Percentiles rank a stretch among this genome's conserved stretches.
Conservation (phyloP, 306 rosid genomes). For the Begonia fuchsioides region DNA sequence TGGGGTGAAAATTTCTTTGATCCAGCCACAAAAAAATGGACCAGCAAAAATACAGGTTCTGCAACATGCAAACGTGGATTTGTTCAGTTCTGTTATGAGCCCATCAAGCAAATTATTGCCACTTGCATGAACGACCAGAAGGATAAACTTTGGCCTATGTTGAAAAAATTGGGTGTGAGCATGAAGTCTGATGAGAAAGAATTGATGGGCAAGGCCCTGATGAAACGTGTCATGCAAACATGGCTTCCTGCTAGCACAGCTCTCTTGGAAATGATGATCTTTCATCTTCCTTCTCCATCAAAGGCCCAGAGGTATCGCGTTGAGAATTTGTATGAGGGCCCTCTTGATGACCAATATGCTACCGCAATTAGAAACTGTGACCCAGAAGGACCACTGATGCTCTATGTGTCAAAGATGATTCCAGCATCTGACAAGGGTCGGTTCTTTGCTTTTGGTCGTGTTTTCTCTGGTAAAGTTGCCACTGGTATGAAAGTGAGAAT, state of each 20-base stretch:
- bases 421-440: conserved; percentile 88
- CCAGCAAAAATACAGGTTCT: conserved; percentile 33
- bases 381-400: conserved; percentile 86
- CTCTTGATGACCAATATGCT: conserved; percentile 68
- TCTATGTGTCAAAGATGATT: conserved; percentile 85
- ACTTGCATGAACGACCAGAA: conserved; percentile 88
- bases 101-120: conserved; percentile 61
- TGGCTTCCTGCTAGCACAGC: conserved; percentile 81
- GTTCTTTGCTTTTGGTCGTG: conserved; percentile 82
- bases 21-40: conserved; percentile 52
- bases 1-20: conserved; percentile 59
- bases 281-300: conserved; percentile 65
- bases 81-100: conserved; percentile 60
- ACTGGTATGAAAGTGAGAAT: conserved; percentile 86
- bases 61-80: conserved; percentile 41
- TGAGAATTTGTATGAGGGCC: conserved; percentile 87
- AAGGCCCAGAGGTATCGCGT: conserved; percentile 74
- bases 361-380: conserved; percentile 65
- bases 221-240: conserved; percentile 88
- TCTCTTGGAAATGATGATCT: conserved; percentile 76
- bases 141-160: conserved; percentile 90
- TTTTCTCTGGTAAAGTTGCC: conserved; percentile 56
- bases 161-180: conserved; percentile 40
- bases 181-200: conserved; percentile 74
- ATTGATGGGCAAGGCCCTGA: conserved; percentile 57